Evolutionary conservation across 176 grass and related monocot genomes (phyloP).

Genomic region (Melocanna baccifera): DNA sequence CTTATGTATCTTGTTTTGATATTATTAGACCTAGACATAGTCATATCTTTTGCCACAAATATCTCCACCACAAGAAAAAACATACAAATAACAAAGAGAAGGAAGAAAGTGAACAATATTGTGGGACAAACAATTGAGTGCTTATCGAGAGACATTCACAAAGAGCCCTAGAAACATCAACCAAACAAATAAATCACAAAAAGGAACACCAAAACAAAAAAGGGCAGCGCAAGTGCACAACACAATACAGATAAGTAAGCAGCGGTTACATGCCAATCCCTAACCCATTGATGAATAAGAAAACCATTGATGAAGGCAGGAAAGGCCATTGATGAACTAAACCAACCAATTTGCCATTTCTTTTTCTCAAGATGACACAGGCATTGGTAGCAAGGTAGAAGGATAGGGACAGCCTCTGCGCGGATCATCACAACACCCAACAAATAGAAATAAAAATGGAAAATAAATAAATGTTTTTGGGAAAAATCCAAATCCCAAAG

Average conservation of each 20-base stretch:
- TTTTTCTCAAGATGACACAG: constrained; percentile 26
- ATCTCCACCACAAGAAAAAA: not conserved
- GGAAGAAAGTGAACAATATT: not conserved
- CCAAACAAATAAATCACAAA: constrained; percentile 1
- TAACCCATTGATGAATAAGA: constrained; percentile 16
- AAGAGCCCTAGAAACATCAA: not conserved
- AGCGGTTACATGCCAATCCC: not conserved
- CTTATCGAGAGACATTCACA: not conserved
- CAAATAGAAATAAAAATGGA: not conserved
- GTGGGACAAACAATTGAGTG: too few relatives aligned
- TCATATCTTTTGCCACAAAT: not conserved
- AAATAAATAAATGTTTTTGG: not conserved
- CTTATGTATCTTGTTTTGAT: not conserved
- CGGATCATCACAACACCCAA: constrained; percentile 27
- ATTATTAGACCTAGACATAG: not conserved
- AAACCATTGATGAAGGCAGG: not conserved
- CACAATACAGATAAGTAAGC: not conserved
- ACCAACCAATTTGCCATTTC: constrained; percentile 21
- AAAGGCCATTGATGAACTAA: not conserved
- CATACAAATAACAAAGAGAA: not conserved
- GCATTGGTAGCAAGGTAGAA: constrained; percentile 47
- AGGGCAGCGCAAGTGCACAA: not conserved
- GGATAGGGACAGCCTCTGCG: constrained; percentile 26
- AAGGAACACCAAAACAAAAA: not conserved
- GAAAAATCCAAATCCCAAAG: not conserved